A percentile compares a stretch with the other conserved stretches of the same genome.
These are phyloP conservation scores for Endogone sp. DNA, from an alignment of 192 early-diverging fungal genomes.

Conservation along the genomic window DNA sequence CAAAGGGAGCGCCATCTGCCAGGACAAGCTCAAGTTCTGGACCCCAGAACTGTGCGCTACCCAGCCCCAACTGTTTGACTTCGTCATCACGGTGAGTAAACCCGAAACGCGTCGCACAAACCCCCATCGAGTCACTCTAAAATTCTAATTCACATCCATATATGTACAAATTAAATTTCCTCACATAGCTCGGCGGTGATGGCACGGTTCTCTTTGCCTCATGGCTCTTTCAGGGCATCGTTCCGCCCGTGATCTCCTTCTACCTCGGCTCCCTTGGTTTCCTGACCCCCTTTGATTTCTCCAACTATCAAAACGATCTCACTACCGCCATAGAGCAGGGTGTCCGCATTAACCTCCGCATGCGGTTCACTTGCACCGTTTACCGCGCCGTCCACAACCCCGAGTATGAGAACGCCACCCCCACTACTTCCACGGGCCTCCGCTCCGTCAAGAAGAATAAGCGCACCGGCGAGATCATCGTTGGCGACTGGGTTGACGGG, in stretches of 20 bases:
- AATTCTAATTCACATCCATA: too few species aligned
- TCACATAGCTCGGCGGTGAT: slow-evolving; percentile 80
- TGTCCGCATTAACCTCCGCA: slow-evolving; percentile 84
- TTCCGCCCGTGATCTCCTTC: slow-evolving; percentile 92
- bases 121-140: too few species aligned
- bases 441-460: neutral
- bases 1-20: slow-evolving; percentile 32
- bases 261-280: slow-evolving; percentile 93
- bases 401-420: neutral
- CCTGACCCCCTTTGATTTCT: slow-evolving; percentile 82
- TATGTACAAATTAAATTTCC: neutral
- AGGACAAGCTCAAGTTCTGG: slow-evolving; percentile 67
- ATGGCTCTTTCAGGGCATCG: slow-evolving; percentile 82
- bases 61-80: slow-evolving; percentile 74
- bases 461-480: neutral
- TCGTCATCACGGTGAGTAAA: slow-evolving; percentile 73
- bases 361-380: slow-evolving; percentile 90
- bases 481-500: neutral
- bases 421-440: neutral
- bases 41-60: slow-evolving; percentile 64
- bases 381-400: slow-evolving; percentile 47
- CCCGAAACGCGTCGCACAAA: neutral
- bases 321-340: slow-evolving; percentile 56
- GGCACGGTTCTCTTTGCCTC: slow-evolving; percentile 93
- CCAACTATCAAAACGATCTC: slow-evolving; percentile 53